Base-by-base conservation (phyloP, 108 stramenopile genomes). In the Pseudonitzschia multiseries region DNA sequence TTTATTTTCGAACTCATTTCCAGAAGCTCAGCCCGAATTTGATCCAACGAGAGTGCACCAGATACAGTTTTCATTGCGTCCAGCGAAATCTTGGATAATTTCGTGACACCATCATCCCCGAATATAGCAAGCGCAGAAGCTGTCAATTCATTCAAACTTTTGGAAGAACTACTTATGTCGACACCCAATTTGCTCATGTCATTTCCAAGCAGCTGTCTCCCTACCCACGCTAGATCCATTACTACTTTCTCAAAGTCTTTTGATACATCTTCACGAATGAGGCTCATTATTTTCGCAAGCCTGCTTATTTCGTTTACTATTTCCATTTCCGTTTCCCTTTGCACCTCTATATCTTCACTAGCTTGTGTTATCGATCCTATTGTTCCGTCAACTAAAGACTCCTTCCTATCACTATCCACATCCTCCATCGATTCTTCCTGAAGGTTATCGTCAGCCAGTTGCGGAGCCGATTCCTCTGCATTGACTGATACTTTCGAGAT, bases 101-200 rank as follows among this genome's bases (percentile, higher is more conserved):
- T 15, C 15, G 0, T 0, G 4, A 59, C 26, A 8, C n/a, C 57
- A 4, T 59, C 57, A 26, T 59, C 57, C 15, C 57, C 57, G 14
- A 59, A 59, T 27, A 59, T 31, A 24, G 57, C 21, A 59, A 59
- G 26, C 13, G 57, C 57, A 27, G 57, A 59, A 59, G 57, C 22
- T 27, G 57, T 26, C 57, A 31, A 27, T 27, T 21, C 57, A 27
- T 8, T 13, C 21, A 31, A 8, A 31, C 6, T 59, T 13, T 24
- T 59, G 26, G 9, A 21, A 17, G 57, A 21, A 59, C 26, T 31
- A 3, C 20, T 51, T 3, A n/a, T 1, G 29, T 24, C 29, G 6
- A 14, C 29, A 8, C 24, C 24, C 2, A 24, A 59, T 24, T 1
- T 8, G 26, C 24, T 27, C 57, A 31, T 0, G 28, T 15, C 4